Evolutionary conservation across 2,329 filamentous ascomycete species (phyloP).

Genomic region (Ceratocystis huliohia): DNA sequence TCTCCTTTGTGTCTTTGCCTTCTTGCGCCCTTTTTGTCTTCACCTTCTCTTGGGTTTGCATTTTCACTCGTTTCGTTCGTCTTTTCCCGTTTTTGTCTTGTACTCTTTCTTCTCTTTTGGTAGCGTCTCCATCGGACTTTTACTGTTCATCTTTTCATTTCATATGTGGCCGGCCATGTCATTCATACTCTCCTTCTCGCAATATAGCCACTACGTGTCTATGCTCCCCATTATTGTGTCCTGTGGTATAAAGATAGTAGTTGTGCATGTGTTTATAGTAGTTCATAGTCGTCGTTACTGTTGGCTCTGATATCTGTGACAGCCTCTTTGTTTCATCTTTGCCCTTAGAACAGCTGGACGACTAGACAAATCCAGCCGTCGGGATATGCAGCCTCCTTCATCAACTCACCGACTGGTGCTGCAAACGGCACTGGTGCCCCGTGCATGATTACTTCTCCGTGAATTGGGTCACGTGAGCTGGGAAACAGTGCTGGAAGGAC

Average conservation of each 20-base stretch:
- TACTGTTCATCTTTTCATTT: background rate
- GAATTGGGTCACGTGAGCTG: conserved; percentile 66
- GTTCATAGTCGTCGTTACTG: background rate
- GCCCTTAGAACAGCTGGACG: conserved; percentile 31
- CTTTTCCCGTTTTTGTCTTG: background rate
- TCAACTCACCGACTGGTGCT: conserved; percentile 69
- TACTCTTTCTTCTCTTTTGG: conserved; percentile 12
- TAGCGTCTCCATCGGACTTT: background rate
- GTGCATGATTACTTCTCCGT: conserved; percentile 76
- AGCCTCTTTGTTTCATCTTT: background rate
- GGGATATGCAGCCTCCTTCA: conserved; percentile 70
- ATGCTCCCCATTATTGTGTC: background rate
- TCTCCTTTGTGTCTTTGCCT: background rate
- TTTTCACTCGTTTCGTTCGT: background rate
- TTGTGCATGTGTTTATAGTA: background rate
- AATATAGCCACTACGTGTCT: conserved; percentile 1
- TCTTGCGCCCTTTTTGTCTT: background rate
- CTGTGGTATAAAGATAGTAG: background rate
- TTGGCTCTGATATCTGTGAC: background rate
- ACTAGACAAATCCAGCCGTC: conserved; percentile 87
- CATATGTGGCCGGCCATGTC: conserved; percentile 1
- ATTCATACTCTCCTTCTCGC: background rate
- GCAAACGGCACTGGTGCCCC: conserved; percentile 70
- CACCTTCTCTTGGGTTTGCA: background rate
- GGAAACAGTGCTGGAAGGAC: conserved; percentile 76